These are phyloP conservation scores for Melocanna baccifera DNA, from an alignment of 176 grass and related monocot genomes.

Conservation along the genomic window DNA sequence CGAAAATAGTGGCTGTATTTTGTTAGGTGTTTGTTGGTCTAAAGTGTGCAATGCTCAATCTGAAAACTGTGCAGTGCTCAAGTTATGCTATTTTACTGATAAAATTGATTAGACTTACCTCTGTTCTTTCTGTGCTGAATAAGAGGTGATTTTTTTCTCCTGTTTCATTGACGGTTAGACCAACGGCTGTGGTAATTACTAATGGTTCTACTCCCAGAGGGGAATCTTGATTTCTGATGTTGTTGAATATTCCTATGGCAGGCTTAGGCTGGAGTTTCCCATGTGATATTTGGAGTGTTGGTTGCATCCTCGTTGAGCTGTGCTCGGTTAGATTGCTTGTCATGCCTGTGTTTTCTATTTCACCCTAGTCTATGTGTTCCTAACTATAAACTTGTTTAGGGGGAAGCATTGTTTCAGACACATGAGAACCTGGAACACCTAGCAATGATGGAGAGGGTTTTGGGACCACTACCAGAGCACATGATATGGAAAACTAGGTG, in stretches of 20 bases:
- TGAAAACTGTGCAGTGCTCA: constrained; percentile 12
- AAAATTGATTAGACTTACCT: constrained; percentile 7
- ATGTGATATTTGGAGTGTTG: constrained; percentile 92
- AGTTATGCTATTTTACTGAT: background rate
- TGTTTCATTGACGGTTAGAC: constrained; percentile 19
- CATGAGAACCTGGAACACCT: constrained; percentile 94
- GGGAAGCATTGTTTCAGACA: constrained; percentile 90
- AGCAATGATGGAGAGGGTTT: constrained; percentile 97
- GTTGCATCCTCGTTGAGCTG: constrained; percentile 89
- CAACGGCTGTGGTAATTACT: background rate
- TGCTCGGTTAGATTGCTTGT: constrained; percentile 67
- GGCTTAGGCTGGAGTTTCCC: constrained; percentile 90
- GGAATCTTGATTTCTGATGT: constrained; percentile 21
- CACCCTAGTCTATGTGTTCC: constrained; percentile 19
- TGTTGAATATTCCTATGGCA: constrained; percentile 41
- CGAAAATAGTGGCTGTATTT: constrained; percentile 1
- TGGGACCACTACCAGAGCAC: constrained; percentile 73
- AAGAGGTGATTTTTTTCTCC: background rate
- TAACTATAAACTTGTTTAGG: constrained; percentile 46
- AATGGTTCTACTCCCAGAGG: constrained; percentile 22
- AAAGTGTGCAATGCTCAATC: background rate
- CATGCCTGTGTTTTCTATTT: constrained; percentile 21
- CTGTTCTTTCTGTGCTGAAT: constrained; percentile 17
- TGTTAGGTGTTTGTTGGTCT: background rate
- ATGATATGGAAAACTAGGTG: constrained; percentile 87